phyloP scores from a whole-genome alignment of 768 basidiomycete genomes.

The Leccinum sublutescens region DNA sequence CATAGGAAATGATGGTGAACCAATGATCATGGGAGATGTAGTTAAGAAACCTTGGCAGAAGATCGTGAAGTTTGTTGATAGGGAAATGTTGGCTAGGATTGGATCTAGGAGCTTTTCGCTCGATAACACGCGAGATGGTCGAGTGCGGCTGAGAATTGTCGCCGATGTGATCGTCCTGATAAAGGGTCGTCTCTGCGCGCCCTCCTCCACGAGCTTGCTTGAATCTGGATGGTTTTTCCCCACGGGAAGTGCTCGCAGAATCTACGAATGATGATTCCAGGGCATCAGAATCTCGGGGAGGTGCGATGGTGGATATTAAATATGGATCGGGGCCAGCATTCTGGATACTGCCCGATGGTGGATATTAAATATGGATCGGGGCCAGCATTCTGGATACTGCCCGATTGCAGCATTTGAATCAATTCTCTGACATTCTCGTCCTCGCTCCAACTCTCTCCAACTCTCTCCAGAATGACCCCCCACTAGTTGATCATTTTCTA shows the following conservation, averaged over 20 bases:
- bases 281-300: background rate
- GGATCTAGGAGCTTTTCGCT: constrained; percentile 19
- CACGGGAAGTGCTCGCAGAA: constrained; percentile 9
- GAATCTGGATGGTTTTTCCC: constrained; percentile 49
- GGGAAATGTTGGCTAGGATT: constrained; percentile 13
- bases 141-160: constrained; percentile 38
- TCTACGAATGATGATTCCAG: background rate
- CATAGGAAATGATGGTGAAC: constrained; percentile 21
- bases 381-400: constrained; percentile 53
- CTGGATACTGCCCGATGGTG: too few species aligned
- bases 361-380: too few species aligned
- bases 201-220: constrained; percentile 25
- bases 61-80: constrained; percentile 13
- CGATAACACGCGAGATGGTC: constrained; percentile 23
- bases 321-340: too few species aligned
- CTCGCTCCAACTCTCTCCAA: constrained; percentile 61
- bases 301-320: background rate
- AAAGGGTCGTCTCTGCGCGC: constrained; percentile 8
- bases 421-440: constrained; percentile 49
- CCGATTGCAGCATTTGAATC: constrained; percentile 49
- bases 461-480: constrained; percentile 49
- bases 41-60: background rate
- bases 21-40: constrained; percentile 13
- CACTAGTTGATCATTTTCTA: constrained; percentile 50
- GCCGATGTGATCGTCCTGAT: constrained; percentile 23